Evolutionary conservation across 768 basidiomycete genomes (phyloP), one percentile per base, ranked within the genome.

Genomic region (Neoboletus subvelutipes): DNA sequence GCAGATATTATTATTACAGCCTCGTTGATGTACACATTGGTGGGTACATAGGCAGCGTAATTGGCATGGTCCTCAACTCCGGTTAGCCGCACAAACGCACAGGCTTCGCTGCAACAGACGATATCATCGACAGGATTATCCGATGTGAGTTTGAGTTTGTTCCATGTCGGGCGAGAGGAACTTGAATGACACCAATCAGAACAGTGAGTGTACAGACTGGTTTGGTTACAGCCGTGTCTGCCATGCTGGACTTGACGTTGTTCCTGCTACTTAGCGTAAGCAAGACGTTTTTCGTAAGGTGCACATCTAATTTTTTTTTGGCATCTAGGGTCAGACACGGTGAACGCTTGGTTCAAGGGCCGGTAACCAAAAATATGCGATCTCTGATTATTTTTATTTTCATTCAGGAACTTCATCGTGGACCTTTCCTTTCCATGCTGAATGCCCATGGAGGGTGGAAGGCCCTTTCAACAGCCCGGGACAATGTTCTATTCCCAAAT

Each of bases 1-100:
- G 75, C 74, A 8, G 80, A 81, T 55, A 60, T 78, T 26, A 40
- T 73, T 5, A 81, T 82, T 39, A 79, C 80, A 1, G 54, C 63
- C 18, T 72, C 75, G 3, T 66, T 82, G 13, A 77, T 79, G 7
- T 73, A 69, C 70, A 73, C 75, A 59, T 63, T 82, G 64, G 80
- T 81, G 50, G 54, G 56, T 59, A 17, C 22, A 43, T 34, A 5
- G 0, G 36, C 22, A 6, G 13, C 10, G 9, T 45, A 10, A 4
- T 50, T 43, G 1, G 17, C n/a, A 9, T 37, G 6, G 0, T n/a
- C 24, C 7, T 36, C 33, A 18, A n/a, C 2, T 41, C 11, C 17
- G 2, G 24, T 46, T 45, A 81, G 80, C 59, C 66, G 36, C 73
- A 59, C 37, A 71, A 77, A 56, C 77, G 74, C 60, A 79, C 78